Base-by-base conservation (phyloP, 768 basidiomycete species). In the Wakefieldia striispora region DNA sequence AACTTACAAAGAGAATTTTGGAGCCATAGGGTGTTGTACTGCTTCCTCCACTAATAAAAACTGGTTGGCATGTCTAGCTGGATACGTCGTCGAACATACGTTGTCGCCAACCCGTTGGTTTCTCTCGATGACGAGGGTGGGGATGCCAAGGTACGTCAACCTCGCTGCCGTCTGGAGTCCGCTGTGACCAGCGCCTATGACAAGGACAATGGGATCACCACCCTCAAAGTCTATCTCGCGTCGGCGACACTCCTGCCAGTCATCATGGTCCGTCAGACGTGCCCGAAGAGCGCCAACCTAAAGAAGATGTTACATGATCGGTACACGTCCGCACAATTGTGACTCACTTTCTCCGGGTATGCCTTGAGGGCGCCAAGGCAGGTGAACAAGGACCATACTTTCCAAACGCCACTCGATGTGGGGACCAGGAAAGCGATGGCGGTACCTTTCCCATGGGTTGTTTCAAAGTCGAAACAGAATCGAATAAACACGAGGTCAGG, bases 141-240 rank as follows among this genome's bases (percentile, higher is more conserved):
- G 60, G 13, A 89, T 70, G n/a, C 77, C 77, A 24, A 87, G 66
- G 33, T 67, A 69, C 54, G 81, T 80, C 53, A 90, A 67, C 20
- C 84, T 71, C 2, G 84, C 83, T 0, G 86, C 85, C 1, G 81
- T 58, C 33, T 72, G 77, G 38, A 91, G 66, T 4, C 87, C 88
- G 54, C 78, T 77, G 50, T 87, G 88, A 1, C 84, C 83, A 4
- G 75, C 83, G 9, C 84, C 83, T 19, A 86, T 70, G 39, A 87
- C 65, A 35, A 88, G 67, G 8, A 88, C 87, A 1, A 72, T 72
- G 0, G 83, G 84, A 29, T 76, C 71, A 12, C 53, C 56, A 20
- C 73, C 73, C 29, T 67, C 69, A 55, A 82, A 82, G 24, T 73
- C 69, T 7, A 59, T 45, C 52, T 78, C 73, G 12, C 61, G 61